Evolutionary conservation across 208 protist genomes (phyloP).

Genomic region (Leishmania mexicana): DNA sequence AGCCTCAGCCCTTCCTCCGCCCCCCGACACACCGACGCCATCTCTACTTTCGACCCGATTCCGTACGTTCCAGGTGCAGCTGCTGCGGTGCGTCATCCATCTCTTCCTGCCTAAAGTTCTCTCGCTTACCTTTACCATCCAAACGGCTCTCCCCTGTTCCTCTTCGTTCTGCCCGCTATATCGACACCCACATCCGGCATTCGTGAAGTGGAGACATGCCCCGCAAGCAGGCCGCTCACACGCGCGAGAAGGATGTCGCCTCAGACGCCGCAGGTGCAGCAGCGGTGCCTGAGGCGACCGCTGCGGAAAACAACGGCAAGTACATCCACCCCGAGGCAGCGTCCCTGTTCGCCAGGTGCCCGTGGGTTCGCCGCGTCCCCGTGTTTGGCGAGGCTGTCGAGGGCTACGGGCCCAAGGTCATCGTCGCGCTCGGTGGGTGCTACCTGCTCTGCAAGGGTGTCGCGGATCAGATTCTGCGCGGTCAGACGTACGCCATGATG

Average conservation of each 20-base stretch:
- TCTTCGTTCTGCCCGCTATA: no score
- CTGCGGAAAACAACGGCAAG: slow-evolving; percentile 75
- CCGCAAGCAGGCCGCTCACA: background rate
- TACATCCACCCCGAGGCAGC: slow-evolving; percentile 48
- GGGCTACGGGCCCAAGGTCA: slow-evolving; percentile 42
- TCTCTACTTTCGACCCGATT: no score
- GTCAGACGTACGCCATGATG: slow-evolving; percentile 52
- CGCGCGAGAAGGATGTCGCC: background rate
- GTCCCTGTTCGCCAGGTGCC: slow-evolving; percentile 30
- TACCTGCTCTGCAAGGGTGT: slow-evolving; percentile 67
- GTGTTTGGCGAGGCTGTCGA: slow-evolving; percentile 45
- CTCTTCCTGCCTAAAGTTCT: no score
- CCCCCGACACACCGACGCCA: no score
- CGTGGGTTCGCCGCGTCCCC: slow-evolving; percentile 39
- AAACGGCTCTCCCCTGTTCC: no score
- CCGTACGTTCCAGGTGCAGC: no score
- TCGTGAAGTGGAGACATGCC: background rate
- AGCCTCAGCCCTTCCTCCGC: no score
- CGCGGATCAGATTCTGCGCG: slow-evolving; percentile 50
- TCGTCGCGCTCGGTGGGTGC: slow-evolving; percentile 36
- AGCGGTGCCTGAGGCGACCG: slow-evolving; percentile 12
- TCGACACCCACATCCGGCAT: no score
- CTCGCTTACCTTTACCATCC: no score
- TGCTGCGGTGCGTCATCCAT: no score
- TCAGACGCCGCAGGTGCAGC: background rate